Evolutionary conservation across 176 grass and related monocot species (phyloP), one percentile per base, ranked within the genome.

Genomic region (Secale cereale): DNA sequence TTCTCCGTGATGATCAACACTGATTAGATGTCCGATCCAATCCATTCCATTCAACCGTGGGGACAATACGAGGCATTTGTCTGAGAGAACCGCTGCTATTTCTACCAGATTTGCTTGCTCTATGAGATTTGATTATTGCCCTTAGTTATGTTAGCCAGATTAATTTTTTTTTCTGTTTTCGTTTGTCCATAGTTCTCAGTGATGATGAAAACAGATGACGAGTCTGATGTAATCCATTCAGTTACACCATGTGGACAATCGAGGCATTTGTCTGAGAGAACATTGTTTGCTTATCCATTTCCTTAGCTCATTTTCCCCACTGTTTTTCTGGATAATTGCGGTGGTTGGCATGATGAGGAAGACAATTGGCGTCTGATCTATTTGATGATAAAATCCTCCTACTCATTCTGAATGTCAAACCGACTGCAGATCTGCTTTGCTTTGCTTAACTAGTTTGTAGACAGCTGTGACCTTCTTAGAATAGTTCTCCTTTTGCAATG

Each of bases 181-280:
- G 0, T 20, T 31, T 60, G 56, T 22, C 1, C 15, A 32, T 60
- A 0, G 60, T 84, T 84, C 82, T 84, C 82, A 5, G 22, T 76
- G 71, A 87, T 81, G 85, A 91, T 11, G 2, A 87, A 77, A 64
- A 91, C 68, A 87, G 89, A 91, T 91, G 85, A 91, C 89, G 85
- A 91, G 89, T 87, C 89, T 57, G 85, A 91, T 31, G 37, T 63
- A 91, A 85, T 91, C 85, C 89, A 91, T 91, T 87, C 89, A 29
- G 67, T 90, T 75, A 79, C 73, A 81, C 77, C 63, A 70, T 91
- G 85, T 71, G 85, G 89, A 87, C 89, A 87, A 87, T 57, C 85
- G 85, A 91, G 89, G 89, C 89, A 87, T 91, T 91, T 91, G 89
- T 91, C 89, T 90, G 89, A 90, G 89, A 90, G 89, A 87, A 80